A percentile compares a stretch with the other conserved stretches of the same genome.
Conservation (phyloP, 306 rosid genomes). For the Vachellia pachyceras region DNA sequence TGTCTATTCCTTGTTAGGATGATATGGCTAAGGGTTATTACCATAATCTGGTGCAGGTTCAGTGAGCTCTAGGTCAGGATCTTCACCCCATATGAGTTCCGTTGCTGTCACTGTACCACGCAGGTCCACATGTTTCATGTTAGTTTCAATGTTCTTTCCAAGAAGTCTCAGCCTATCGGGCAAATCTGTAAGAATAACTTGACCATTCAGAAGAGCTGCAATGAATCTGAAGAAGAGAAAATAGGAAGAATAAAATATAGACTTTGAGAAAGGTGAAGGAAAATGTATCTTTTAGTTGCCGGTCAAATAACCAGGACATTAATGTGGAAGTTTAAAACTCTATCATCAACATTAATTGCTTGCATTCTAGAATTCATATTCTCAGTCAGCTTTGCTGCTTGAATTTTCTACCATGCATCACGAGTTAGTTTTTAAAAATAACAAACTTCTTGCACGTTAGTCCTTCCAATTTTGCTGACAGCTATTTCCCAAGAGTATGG, state of each 20-base stretch:
- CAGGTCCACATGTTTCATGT: slow-evolving; percentile 54
- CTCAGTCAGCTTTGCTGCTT: neutral
- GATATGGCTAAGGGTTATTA: slow-evolving; percentile 37
- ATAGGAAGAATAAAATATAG: slow-evolving; percentile 27
- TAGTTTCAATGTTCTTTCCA: slow-evolving; percentile 71
- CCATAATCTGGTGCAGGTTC: slow-evolving; percentile 71
- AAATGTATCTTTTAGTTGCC: neutral
- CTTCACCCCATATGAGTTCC: slow-evolving; percentile 84
- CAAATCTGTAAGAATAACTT: slow-evolving; percentile 75
- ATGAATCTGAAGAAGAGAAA: slow-evolving; percentile 61
- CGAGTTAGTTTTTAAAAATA: neutral
- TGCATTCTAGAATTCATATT: neutral
- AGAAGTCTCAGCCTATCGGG: slow-evolving; percentile 81
- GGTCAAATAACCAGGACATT: neutral
- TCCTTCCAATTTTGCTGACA: neutral
- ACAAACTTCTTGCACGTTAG: neutral
- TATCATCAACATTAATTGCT: slow-evolving; percentile 48
- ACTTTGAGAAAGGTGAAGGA: no score
- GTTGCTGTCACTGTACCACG: slow-evolving; percentile 66
- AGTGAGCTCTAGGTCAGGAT: slow-evolving; percentile 62
- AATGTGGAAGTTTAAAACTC: slow-evolving; percentile 14
- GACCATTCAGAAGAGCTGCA: slow-evolving; percentile 85
- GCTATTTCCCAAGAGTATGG: neutral
- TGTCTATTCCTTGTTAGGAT: slow-evolving; percentile 6
- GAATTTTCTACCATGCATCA: neutral